Evolutionary conservation across 352 stramenopile species (phyloP), one percentile per base, ranked within the genome.

Genomic region (Phytophthora rubi): DNA sequence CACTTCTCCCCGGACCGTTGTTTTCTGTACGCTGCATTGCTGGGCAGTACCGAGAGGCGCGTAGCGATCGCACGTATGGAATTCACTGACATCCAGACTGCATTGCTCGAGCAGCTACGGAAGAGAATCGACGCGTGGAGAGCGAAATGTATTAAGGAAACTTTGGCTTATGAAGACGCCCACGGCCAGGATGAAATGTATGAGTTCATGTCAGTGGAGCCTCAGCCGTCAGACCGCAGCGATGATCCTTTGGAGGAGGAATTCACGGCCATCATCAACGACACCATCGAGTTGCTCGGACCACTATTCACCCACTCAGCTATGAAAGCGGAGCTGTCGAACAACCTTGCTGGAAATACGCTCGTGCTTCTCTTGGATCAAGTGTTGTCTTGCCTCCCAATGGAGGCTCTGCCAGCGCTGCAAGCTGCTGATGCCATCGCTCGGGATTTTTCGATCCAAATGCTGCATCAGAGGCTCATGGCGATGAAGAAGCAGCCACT

Each of bases 401-500:
- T 93, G 6, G 85, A 92, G 56, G 76, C 81, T 9, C 23, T 93
- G 8, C 70, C 80, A 3, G 65, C 62, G 10, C 57, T 91, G 3
- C 75, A 83, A 12, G 68, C 77, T 10, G 81, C 76, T 0, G 83
- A 91, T 12, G 79, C 73, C 0, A 87, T 92, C 21, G 66, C 81
- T 3, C 80, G 86, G 1, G 88, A 95, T 15, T 84, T 93, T 49
- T 93, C 86, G 3, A 77, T 94, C 55, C 86, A 95, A 47, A 77
- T 93, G 44, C 62, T 93, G 4, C 70, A 86, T 37, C 81, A 90
- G 23, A 72, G 88, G 0, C 53, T 91, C 7, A 59, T 76, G 26
- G 67, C 75, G 15, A 63, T 86, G 35, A 91, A 89, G 64, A 72
- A 75, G n/a, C 76, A 86, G 48, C 76, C 80, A 4, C 59, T 91